Evolutionary conservation across 441 rosid genomes (phyloP).

Genomic region (Erysimum cheiri): DNA sequence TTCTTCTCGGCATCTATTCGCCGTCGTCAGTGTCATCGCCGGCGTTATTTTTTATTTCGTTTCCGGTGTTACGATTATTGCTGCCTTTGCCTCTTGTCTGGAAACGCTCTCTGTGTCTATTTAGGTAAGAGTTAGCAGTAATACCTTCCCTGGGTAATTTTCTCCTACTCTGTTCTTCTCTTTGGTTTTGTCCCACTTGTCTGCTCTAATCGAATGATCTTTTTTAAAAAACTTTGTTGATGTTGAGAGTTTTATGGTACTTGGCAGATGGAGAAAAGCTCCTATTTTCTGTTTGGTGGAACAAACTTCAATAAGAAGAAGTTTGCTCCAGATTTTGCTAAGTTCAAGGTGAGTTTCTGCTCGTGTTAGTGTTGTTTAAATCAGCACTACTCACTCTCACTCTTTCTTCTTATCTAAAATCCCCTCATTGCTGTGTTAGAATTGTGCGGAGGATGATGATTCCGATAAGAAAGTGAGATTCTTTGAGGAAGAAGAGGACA

Average conservation of each 20-base stretch:
- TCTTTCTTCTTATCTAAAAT: background rate
- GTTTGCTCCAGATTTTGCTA: conserved; percentile 66
- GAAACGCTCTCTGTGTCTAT: background rate
- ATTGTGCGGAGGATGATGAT: conserved; percentile 50
- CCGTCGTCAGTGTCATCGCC: conserved; percentile 27
- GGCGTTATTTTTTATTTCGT: background rate
- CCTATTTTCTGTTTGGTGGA: conserved; percentile 79
- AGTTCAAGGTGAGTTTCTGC: conserved; percentile 61
- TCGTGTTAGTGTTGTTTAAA: background rate
- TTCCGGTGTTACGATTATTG: background rate
- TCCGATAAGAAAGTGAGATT: conserved; percentile 45
- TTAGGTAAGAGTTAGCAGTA: background rate
- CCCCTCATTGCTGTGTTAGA: conserved; percentile 32
- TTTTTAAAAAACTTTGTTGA: background rate
- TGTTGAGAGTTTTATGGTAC: conserved; percentile 2
- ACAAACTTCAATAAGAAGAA: conserved; percentile 64
- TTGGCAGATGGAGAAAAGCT: conserved; percentile 61
- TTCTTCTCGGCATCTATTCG: conserved; percentile 27
- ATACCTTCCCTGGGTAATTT: background rate
- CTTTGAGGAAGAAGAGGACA: conserved; percentile 42
- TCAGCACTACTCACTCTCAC: background rate
- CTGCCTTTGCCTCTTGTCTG: background rate
- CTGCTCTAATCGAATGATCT: conserved; percentile 2
- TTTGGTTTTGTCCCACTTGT: background rate
- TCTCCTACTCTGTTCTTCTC: background rate